Evolutionary conservation across 2,329 filamentous ascomycete genomes (phyloP).

Genomic region (Torrubiella hemipterigena): DNA sequence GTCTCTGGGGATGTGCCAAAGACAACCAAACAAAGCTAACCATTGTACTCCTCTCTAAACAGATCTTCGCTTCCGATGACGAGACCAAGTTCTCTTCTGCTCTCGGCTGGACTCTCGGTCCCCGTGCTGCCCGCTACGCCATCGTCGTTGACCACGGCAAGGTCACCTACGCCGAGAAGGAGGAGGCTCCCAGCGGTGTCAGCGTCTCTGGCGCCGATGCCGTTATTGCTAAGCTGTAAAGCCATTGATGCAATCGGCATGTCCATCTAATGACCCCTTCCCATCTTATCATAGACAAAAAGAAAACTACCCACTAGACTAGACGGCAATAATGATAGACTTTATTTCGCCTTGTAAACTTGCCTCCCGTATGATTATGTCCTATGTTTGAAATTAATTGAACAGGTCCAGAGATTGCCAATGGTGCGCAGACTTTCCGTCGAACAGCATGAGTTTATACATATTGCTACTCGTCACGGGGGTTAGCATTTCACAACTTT

Average conservation of each 20-base stretch:
- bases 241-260: no score
- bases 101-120: constrained; percentile 65
- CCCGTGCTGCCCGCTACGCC: constrained; percentile 68
- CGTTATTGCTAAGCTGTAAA: constrained; percentile 40
- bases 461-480: no score
- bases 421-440: no score
- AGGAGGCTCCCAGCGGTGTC: constrained; percentile 34
- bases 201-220: constrained; percentile 41
- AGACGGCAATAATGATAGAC: no score
- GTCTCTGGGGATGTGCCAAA: no score
- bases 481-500: background rate
- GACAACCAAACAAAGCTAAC: constrained; percentile 2
- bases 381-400: no score
- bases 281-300: constrained; percentile 2
- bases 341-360: no score
- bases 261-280: constrained; percentile 7
- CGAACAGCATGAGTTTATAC: no score
- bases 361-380: no score
- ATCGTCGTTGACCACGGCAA: constrained; percentile 76
- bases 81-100: constrained; percentile 61
- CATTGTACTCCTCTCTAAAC: constrained; percentile 4
- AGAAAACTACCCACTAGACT: no score
- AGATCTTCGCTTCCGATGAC: constrained; percentile 66
- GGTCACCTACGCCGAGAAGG: constrained; percentile 68
- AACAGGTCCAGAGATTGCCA: no score